Conservation (phyloP, 1,284 basidiomycete genomes). For the Cutaneotrichosporon cavernicola region DNA sequence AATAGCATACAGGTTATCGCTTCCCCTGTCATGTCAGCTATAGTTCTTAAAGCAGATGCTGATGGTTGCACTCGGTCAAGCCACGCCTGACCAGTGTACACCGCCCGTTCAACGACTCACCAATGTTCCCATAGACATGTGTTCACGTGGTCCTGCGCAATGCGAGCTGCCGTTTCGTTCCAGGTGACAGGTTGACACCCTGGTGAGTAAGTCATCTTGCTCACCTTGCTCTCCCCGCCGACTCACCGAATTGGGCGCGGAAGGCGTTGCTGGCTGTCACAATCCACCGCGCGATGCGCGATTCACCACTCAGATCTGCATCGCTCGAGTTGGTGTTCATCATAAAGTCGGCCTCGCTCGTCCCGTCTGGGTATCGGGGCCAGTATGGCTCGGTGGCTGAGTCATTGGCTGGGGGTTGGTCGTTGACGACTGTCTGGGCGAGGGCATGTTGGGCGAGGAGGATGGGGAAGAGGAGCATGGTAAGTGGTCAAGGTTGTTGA, state of each 20-base stretch:
- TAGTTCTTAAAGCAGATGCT: too few relatives aligned
- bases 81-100: not conserved
- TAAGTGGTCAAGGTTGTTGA: not conserved
- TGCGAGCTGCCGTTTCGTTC: conserved; percentile 21
- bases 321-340: conserved; percentile 11
- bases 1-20: conserved; percentile 21
- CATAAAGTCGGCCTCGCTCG: conserved; percentile 12
- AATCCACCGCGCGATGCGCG: conserved; percentile 19
- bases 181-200: conserved; percentile 17
- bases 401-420: conserved; percentile 19
- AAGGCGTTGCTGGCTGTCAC: conserved; percentile 19
- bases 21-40: conserved; percentile 15
- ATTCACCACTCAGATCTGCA: conserved; percentile 17
- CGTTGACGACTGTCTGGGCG: conserved; percentile 3
- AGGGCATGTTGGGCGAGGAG: not conserved
- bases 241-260: conserved; percentile 23
- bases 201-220: conserved; percentile 1
- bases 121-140: conserved; percentile 26
- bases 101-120: not conserved
- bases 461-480: not conserved
- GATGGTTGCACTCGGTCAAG: too few relatives aligned
- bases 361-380: conserved; percentile 19
- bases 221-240: not conserved
- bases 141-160: conserved; percentile 16
- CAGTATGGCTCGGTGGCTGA: conserved; percentile 20